Evolutionary conservation across 2,329 filamentous ascomycete species (phyloP), one percentile per base, ranked within the genome.

Genomic region (Fusarium sp.): DNA sequence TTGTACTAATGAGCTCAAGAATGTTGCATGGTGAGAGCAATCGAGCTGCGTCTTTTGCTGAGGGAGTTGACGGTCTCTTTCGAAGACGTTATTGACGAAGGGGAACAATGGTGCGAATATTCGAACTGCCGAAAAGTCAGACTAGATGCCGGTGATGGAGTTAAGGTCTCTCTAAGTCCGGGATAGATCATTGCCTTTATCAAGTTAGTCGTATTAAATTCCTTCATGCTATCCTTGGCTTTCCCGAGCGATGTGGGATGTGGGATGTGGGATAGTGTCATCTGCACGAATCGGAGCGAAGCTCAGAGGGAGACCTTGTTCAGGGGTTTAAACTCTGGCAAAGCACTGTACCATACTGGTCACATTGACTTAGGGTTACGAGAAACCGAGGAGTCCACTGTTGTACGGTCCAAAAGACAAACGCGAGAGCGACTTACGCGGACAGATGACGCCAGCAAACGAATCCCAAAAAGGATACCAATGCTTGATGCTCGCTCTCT

Each of bases 351-450:
- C 4, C 4, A 8, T 14, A 18, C 5, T 2, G 4, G 4, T 8
- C 5, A 48, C 0, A 8, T 2, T 27, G 43, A 18, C 8, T 2
- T 27, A 8, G 43, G 11, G 10, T 0, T 10, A 6, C 6, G 0
- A 27, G 5, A 10, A 5, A 27, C 14, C 10, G 24, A 5, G 9
- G 16, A 18, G 16, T 27, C 3, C 6, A 18, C 24, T 16, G 8
- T 27, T 10, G 45, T 7, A 27, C 3, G 24, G 24, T 4, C 45
- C n/a, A n/a, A n/a, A n/a, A n/a, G n/a, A n/a, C n/a, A n/a, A n/a
- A n/a, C n/a, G n/a, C n/a, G n/a, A n/a, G n/a, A 4, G 35, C 16
- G 24, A 50, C 22, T 50, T 27, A 16, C 45, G 22, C 9, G 5
- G 45, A 27, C 22, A 50, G 22, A 18, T 50, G 45, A 50, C 45